phyloP scores from a whole-genome alignment of 2,329 filamentous ascomycete species.

The Fonsecaea monophora region DNA sequence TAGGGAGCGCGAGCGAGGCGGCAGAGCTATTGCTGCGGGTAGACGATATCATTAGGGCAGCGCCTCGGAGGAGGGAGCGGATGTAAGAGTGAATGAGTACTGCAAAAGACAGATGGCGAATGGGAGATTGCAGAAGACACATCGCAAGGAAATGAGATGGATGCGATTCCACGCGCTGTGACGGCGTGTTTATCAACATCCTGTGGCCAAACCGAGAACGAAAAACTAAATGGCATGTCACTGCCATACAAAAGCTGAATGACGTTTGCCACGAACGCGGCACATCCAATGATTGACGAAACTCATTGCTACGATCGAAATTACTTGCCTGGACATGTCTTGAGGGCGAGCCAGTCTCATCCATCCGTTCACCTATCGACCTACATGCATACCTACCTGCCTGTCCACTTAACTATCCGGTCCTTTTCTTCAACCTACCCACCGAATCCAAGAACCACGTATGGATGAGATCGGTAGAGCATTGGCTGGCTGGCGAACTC shows the following conservation, averaged over 20 bases:
- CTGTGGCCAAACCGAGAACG: background rate
- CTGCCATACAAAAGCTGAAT: background rate
- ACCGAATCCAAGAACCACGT: no score
- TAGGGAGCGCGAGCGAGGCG: constrained; percentile 93
- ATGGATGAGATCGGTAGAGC: no score
- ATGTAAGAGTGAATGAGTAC: constrained; percentile 58
- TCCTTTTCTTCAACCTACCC: background rate
- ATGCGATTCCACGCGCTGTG: background rate
- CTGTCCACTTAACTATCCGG: background rate
- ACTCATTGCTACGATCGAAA: no score
- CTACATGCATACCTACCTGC: background rate
- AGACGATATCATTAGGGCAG: constrained; percentile 96
- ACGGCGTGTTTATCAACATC: background rate
- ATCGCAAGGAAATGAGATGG: background rate
- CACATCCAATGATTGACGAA: no score
- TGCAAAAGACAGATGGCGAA: background rate
- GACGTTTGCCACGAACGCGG: no score
- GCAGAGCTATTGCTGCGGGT: constrained; percentile 94
- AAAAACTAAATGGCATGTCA: background rate
- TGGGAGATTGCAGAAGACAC: background rate
- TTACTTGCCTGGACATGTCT: no score
- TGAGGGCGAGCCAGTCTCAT: background rate
- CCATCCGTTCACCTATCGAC: background rate
- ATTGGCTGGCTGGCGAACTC: no score
- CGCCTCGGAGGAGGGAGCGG: constrained; percentile 80